Conservation (phyloP, 805 yeast species). For the Tetrapisispora arboricola region DNA sequence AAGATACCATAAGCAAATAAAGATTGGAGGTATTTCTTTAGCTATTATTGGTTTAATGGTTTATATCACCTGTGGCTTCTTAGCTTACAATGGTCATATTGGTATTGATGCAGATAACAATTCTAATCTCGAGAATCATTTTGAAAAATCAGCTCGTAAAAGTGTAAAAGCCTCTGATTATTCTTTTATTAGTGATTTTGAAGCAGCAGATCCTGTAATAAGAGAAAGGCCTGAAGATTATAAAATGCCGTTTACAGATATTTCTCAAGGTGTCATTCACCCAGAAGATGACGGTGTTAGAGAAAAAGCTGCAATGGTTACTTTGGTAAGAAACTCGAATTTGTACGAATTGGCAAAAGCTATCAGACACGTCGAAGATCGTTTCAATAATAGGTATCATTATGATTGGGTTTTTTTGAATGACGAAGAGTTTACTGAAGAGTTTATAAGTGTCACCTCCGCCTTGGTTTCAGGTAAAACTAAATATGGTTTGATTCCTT, state of each 20-base stretch:
- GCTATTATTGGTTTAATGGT: conserved; percentile 13
- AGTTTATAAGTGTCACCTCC: conserved; percentile 41
- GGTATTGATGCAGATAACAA: not conserved
- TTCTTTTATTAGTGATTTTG: not conserved
- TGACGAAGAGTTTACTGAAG: conserved; percentile 50
- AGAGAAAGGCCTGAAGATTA: conserved; percentile 7
- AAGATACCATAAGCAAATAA: conserved; percentile 21
- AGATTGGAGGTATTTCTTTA: conserved; percentile 18
- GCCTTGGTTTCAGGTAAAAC: conserved; percentile 49
- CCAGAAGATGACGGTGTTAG: conserved; percentile 28
- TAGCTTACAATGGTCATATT: not conserved
- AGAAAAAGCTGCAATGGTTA: conserved; percentile 57
- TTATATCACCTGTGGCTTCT: conserved; percentile 5
- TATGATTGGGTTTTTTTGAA: conserved; percentile 78
- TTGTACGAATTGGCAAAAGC: conserved; percentile 47
- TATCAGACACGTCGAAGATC: conserved; percentile 50
- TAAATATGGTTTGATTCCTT: conserved; percentile 51
- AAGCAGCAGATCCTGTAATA: conserved; percentile 1
- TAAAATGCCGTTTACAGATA: conserved; percentile 24
- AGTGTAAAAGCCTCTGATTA: not conserved
- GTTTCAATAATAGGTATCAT: conserved; percentile 51
- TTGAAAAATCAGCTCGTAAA: not conserved
- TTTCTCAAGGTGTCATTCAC: conserved; percentile 21
- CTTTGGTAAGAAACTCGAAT: conserved; percentile 62
- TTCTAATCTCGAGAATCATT: not conserved